Evolutionary conservation across 1,284 basidiomycete genomes (phyloP).

Genomic region (Microbotryomycetes sp.): DNA sequence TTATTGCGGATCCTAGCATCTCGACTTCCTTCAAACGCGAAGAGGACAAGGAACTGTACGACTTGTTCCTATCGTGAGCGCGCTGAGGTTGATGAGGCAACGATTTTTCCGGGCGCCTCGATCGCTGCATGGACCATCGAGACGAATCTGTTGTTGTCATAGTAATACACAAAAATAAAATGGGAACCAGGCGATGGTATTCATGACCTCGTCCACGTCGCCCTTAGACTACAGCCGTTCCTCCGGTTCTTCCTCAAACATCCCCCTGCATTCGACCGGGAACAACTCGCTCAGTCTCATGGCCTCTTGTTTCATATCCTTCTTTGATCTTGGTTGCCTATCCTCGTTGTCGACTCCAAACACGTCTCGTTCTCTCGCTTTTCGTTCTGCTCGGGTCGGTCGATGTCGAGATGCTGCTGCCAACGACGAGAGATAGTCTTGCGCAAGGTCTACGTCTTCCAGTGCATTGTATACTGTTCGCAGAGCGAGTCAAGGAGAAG

Average conservation of each 20-base stretch:
- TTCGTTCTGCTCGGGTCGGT: conserved; percentile 12
- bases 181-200: no score
- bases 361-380: conserved; percentile 12
- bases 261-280: conserved; percentile 7
- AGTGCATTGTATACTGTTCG: conserved; percentile 33
- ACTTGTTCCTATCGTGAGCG: conserved; percentile 15
- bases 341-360: conserved; percentile 54
- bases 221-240: neutral
- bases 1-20: conserved; percentile 16
- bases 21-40: conserved; percentile 9
- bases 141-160: no score
- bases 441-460: conserved; percentile 32
- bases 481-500: neutral
- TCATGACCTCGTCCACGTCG: neutral
- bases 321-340: conserved; percentile 56
- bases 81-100: no score
- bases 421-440: conserved; percentile 10
- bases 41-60: conserved; percentile 12
- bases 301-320: conserved; percentile 73
- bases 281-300: conserved; percentile 49
- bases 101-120: no score
- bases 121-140: no score
- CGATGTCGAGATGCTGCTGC: conserved; percentile 6
- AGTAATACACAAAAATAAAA: no score
- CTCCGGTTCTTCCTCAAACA: conserved; percentile 5